These are phyloP conservation scores for Pelargonium citronellum DNA, from an alignment of 441 rosid genomes.

Conservation along the genomic window DNA sequence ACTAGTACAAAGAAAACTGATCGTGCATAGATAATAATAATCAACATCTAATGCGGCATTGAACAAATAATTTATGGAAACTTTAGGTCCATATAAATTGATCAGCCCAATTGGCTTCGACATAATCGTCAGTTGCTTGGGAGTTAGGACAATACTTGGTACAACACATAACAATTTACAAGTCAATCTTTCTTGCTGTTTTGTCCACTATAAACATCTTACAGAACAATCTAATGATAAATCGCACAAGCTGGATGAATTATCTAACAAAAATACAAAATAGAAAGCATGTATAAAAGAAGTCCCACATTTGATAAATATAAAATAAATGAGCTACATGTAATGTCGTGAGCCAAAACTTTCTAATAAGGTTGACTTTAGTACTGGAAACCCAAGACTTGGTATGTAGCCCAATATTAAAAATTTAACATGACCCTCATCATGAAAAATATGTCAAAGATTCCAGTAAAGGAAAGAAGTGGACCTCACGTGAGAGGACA, in stretches of 20 bases:
- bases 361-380: too few species aligned
- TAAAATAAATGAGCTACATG: too few species aligned
- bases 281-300: neutral
- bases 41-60: neutral
- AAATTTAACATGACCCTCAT: too few species aligned
- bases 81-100: neutral
- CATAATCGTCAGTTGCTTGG: too few species aligned
- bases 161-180: neutral
- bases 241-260: slow-evolving; percentile 12
- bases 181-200: slow-evolving; percentile 13
- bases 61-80: neutral
- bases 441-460: too few species aligned
- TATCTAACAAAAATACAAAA: slow-evolving; percentile 12
- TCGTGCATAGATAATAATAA: neutral
- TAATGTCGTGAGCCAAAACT: too few species aligned
- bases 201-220: neutral
- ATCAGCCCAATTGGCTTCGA: neutral
- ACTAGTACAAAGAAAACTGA: neutral
- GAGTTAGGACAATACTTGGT: slow-evolving; percentile 4
- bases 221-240: slow-evolving; percentile 4
- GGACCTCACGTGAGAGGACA: too few species aligned
- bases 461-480: too few species aligned
- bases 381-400: too few species aligned
- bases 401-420: too few species aligned
- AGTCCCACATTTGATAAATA: too few species aligned